A percentile compares a stretch with the other conserved stretches of the same genome.
These are phyloP conservation scores for Imleria badia DNA, from an alignment of 768 basidiomycete species.

Conservation along the genomic window DNA sequence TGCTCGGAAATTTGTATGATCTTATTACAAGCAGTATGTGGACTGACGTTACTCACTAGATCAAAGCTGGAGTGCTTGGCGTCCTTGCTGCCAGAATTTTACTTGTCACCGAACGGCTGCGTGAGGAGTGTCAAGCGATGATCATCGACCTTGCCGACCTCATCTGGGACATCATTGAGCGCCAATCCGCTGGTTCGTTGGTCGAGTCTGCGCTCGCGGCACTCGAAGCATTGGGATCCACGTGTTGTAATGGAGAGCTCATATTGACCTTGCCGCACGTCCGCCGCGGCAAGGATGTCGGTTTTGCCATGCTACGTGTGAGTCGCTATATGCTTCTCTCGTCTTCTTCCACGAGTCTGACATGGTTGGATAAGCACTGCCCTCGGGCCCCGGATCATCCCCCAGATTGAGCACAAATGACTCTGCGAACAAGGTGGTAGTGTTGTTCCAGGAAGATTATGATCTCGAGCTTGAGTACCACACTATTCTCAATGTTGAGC, in stretches of 20 bases:
- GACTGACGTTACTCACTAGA: conserved; percentile 36
- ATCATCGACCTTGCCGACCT: conserved; percentile 53
- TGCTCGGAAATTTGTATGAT: conserved; percentile 54
- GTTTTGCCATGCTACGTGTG: conserved; percentile 67
- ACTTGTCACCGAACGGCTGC: conserved; percentile 53
- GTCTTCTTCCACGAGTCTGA: conserved; percentile 6
- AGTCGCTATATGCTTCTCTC: conserved; percentile 9
- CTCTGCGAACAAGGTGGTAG: neutral
- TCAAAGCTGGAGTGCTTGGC: conserved; percentile 66
- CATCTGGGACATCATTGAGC: conserved; percentile 49
- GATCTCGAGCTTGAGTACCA: neutral
- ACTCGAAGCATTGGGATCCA: conserved; percentile 56
- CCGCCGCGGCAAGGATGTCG: conserved; percentile 45
- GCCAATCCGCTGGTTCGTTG: conserved; percentile 41
- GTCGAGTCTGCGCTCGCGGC: conserved; percentile 54
- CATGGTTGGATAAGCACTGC: conserved; percentile 47
- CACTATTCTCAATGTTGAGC: neutral
- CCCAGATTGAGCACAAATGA: conserved; percentile 36
- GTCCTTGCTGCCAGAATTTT: conserved; percentile 67
- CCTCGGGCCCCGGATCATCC: conserved; percentile 87
- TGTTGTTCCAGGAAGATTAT: neutral
- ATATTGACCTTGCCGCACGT: conserved; percentile 50
- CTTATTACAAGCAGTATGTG: conserved; percentile 47
- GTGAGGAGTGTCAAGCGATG: conserved; percentile 48
- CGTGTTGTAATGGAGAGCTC: conserved; percentile 63